Base-by-base conservation (phyloP, 768 basidiomycete species). In the Russula sp. region DNA sequence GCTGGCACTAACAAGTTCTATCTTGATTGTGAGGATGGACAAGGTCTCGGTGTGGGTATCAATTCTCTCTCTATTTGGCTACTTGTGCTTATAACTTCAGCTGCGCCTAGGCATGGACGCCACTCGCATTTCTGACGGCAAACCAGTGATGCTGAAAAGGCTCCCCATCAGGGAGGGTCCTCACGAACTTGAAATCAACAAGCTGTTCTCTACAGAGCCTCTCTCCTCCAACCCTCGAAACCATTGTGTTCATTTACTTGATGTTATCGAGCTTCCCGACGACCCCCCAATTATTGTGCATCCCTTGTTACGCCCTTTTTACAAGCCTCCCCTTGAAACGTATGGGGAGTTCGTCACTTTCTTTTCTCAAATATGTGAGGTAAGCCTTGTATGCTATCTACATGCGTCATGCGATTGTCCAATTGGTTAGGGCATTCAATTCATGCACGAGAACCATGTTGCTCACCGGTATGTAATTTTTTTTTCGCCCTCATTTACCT, bases 311-410 rank as follows among this genome's bases (percentile, higher is more conserved):
- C 67, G 71, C 0, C 25, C 18, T 5, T 72, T 53, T 57, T 41
- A 72, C 38, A 61, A 71, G 2, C 76, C 75, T 0, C 65, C 36
- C 0, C 72, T 77, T 53, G 58, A 69, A 25, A 76, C 74, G 0
- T 55, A 73, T 2, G 75, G 77, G 1, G 77, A 78, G 64, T 71
- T 67, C 1, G 52, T 77, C 0, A 70, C 69, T 2, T 76, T 71
- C 46, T 63, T 75, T 35, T 48, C 59, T 0, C 75, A 77, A 56
- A 41, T 75, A 0, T 69, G 77, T n/a, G 75, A 77, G 70, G 77
- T 74, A 10, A 3, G 60, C 50, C 4, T 22, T 22, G 5, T 38
- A 22, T 56, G 1, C 4, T 20, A 4, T 8, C 25, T 4, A 0
- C 1, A 7, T 18, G 4, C 7, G 5, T 18, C 7, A 7, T 18